Conservation (phyloP, 331 rosid genomes). For the Prunus yedoensis region DNA sequence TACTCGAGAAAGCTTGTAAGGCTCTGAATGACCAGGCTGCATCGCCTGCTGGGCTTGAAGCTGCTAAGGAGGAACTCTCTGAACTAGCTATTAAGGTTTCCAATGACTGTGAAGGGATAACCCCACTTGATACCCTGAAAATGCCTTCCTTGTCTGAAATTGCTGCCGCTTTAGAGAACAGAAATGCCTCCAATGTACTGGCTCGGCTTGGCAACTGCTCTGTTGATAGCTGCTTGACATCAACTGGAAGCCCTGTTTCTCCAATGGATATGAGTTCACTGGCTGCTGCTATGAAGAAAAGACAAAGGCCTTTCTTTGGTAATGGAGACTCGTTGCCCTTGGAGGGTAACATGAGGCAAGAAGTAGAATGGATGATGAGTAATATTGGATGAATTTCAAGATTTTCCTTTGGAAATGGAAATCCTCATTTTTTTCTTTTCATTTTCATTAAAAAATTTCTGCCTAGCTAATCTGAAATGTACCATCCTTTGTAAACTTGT, state of each 20-base stretch:
- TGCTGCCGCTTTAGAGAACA: conserved; percentile 37
- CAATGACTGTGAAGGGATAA: conserved; percentile 35
- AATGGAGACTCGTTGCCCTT: conserved; percentile 44
- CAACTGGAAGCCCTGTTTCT: conserved; percentile 44
- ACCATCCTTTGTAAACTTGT: background rate
- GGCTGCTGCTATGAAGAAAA: conserved; percentile 42
- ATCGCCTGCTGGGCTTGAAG: conserved; percentile 41
- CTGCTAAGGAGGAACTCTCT: conserved; percentile 54
- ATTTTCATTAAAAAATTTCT: background rate
- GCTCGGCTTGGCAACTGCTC: conserved; percentile 45
- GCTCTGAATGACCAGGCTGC: conserved; percentile 46
- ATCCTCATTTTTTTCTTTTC: background rate
- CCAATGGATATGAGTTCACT: conserved; percentile 36
- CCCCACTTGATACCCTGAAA: conserved; percentile 31
- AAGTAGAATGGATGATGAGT: conserved; percentile 55
- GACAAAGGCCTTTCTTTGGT: conserved; percentile 42
- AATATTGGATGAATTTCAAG: conserved; percentile 41
- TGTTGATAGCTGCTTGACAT: conserved; percentile 43
- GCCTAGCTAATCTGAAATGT: conserved; percentile 22
- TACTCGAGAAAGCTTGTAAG: conserved; percentile 57
- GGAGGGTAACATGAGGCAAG: conserved; percentile 42
- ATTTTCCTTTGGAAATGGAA: conserved; percentile 6
- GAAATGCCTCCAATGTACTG: conserved; percentile 19
- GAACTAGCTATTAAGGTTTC: conserved; percentile 47
- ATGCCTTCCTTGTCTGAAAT: conserved; percentile 38